These are phyloP conservation scores for Pythium sp. DNA, from an alignment of 352 stramenopile genomes.

Conservation along the genomic window DNA sequence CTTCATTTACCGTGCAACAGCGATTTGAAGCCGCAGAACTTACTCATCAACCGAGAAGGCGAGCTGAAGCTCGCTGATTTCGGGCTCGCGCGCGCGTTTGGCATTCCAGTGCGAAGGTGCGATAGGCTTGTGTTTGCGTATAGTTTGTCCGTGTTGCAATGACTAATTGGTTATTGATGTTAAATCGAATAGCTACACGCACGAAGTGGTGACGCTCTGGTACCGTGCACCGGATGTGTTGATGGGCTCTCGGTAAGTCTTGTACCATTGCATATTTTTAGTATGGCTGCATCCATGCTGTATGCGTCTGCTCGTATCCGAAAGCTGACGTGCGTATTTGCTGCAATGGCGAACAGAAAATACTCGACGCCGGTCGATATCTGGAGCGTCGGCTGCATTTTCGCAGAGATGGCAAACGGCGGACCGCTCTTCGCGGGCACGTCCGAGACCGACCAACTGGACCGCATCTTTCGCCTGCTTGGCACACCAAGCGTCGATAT, in stretches of 20 bases:
- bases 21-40: slow-evolving; percentile 98
- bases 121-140: background rate
- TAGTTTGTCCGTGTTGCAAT: background rate
- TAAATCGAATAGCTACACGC: slow-evolving; percentile 87
- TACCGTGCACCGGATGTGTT: slow-evolving; percentile 98
- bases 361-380: slow-evolving; percentile 99
- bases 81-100: slow-evolving; percentile 98
- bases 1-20: slow-evolving; percentile 56
- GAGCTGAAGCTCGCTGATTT: slow-evolving; percentile 99
- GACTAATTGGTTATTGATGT: background rate
- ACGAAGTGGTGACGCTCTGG: slow-evolving; percentile 99
- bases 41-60: slow-evolving; percentile 97
- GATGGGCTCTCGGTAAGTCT: slow-evolving; percentile 89
- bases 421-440: slow-evolving; percentile 95
- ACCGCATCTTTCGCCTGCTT: slow-evolving; percentile 97
- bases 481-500: slow-evolving; percentile 93
- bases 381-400: slow-evolving; percentile 99
- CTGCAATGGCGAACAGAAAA: slow-evolving; percentile 67
- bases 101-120: slow-evolving; percentile 96
- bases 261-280: background rate
- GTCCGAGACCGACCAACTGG: slow-evolving; percentile 96
- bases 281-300: background rate
- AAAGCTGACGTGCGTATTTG: slow-evolving; percentile 12
- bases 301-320: background rate
- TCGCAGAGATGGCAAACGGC: slow-evolving; percentile 95